These are phyloP conservation scores for Taphrina pruni DNA, from an alignment of 1,139 yeast species.

Conservation along the genomic window DNA sequence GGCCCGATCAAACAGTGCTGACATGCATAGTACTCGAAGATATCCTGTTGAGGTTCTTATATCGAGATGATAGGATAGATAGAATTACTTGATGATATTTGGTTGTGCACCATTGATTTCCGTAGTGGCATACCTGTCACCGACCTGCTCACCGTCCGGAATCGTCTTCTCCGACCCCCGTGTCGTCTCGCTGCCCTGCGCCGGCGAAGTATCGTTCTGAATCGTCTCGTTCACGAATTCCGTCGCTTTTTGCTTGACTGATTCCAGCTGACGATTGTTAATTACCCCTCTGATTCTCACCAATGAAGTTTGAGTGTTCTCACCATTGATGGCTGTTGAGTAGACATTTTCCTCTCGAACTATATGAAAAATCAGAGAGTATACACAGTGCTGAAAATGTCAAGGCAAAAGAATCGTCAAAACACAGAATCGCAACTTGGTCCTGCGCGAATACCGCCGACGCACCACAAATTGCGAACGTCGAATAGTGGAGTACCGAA, in stretches of 20 bases:
- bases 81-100: slow-evolving; percentile 17
- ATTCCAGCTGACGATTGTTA: slow-evolving; percentile 14
- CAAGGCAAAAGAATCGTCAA: neutral
- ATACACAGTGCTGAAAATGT: no score
- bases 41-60: no score
- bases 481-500: neutral
- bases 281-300: no score
- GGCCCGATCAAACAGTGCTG: no score
- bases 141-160: slow-evolving; percentile 31
- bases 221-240: slow-evolving; percentile 31
- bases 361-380: no score
- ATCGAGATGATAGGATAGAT: no score
- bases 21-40: no score
- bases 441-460: neutral
- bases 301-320: neutral
- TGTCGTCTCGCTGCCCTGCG: slow-evolving; percentile 17
- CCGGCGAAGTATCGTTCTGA: slow-evolving; percentile 30
- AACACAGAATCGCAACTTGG: neutral
- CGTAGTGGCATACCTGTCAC: slow-evolving; percentile 32
- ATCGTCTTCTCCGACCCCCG: slow-evolving; percentile 30
- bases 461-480: neutral
- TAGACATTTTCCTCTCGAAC: neutral
- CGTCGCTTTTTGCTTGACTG: slow-evolving; percentile 31
- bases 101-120: slow-evolving; percentile 41
- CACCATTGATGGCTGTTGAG: slow-evolving; percentile 27